Base-by-base conservation (phyloP, 306 rosid genomes). In the Cicer bijugum region DNA sequence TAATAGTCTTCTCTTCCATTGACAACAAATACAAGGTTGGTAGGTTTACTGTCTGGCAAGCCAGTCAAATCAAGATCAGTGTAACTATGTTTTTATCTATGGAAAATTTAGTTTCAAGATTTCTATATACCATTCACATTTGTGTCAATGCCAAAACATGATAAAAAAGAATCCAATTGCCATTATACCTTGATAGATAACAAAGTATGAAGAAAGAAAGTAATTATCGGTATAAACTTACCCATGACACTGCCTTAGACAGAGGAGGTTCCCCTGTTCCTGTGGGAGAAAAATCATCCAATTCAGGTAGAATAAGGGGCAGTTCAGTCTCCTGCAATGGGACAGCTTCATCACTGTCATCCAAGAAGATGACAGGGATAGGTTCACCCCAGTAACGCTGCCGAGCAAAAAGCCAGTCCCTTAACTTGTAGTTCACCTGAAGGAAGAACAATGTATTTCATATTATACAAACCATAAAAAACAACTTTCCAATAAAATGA, bases 371-470 rank as follows among this genome's bases (percentile, higher is more conserved):
- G 38, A 94, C 91, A 79, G 98, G 98, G 80, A 94, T 94, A 75
- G 98, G 98, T 75, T 94, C 98, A 19, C 98, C 98, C 98, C 98
- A 94, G 84, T 94, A 94, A 10, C 98, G 92, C 80, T 94, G 98
- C 52, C 98, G 87, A 71, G 98, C 98, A 89, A 94, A 94, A 73
- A 94, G 98, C 98, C 98, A 91, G 80, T 94, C 98, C 87, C 98
- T 89, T 86, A 94, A 85, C 83, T 89, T 94, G 86, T 80, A 91
- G 82, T 94, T 94, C 78, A 94, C 96, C 98, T 94, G 75, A 71
- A 84, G 44, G 48, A 72, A 68, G 56, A 84, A 64, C 47, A 68
- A 66, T 60, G 62, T 62, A 81, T 39, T 47, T 60, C 35, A 76
- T 47, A 72, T 43, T 72, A 75, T 71, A 42, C 40, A 60, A 66